Evolutionary conservation across 169 alveolate genomes (phyloP).

Genomic region (Plasmodium billcollinsi): DNA sequence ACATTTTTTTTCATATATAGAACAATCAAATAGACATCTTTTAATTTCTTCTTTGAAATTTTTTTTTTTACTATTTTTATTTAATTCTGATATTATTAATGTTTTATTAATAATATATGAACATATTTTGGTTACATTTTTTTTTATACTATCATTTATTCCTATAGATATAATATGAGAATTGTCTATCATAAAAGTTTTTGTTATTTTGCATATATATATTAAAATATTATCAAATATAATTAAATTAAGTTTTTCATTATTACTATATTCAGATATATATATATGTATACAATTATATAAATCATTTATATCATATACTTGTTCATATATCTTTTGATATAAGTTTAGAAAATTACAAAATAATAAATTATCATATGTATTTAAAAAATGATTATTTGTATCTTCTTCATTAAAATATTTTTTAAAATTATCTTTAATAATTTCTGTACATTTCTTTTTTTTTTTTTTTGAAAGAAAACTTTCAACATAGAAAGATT

Average conservation of each 20-base stretch:
- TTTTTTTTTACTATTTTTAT: constrained; percentile 42
- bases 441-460: constrained; percentile 45
- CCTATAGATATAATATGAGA: constrained; percentile 70
- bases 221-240: constrained; percentile 62
- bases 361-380: constrained; percentile 39
- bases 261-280: constrained; percentile 47
- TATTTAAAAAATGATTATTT: not conserved
- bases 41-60: constrained; percentile 59
- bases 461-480: constrained; percentile 34
- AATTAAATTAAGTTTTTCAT: constrained; percentile 44
- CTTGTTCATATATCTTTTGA: constrained; percentile 73
- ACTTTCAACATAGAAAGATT: constrained; percentile 68
- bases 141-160: constrained; percentile 54
- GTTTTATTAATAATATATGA: constrained; percentile 55
- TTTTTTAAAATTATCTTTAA: constrained; percentile 34
- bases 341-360: constrained; percentile 61
- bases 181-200: constrained; percentile 59
- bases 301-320: constrained; percentile 56
- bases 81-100: constrained; percentile 48
- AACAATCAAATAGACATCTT: constrained; percentile 64
- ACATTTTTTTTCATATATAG: constrained; percentile 63
- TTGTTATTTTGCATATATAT: constrained; percentile 69
- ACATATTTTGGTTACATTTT: constrained; percentile 53
- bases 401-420: constrained; percentile 40
- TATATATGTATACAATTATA: constrained; percentile 58